Percentiles rank a stretch among this genome's conserved stretches.
Evolutionary conservation across 106 monocot genomes (phyloP).

Genomic region (Ottelia alismoides): DNA sequence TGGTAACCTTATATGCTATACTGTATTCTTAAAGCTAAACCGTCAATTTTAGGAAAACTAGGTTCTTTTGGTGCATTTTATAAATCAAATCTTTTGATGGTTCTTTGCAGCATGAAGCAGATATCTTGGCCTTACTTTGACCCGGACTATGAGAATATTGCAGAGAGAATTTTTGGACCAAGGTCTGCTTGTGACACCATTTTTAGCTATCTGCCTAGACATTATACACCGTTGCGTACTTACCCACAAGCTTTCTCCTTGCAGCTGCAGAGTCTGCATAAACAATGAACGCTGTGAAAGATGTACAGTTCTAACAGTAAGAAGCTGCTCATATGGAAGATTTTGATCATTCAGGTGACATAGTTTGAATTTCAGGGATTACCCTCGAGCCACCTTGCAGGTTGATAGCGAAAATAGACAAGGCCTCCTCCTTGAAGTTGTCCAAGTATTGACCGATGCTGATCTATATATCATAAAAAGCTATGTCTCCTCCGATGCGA

Average conservation of each 20-base stretch:
- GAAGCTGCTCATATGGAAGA: not conserved
- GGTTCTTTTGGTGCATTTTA: not conserved
- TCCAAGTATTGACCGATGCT: slow-evolving; percentile 49
- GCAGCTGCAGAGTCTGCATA: slow-evolving; percentile 33
- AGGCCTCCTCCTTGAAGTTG: slow-evolving; percentile 46
- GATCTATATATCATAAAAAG: slow-evolving; percentile 57
- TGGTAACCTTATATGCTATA: too few species aligned
- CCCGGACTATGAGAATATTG: slow-evolving; percentile 55
- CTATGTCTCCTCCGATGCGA: slow-evolving; percentile 63
- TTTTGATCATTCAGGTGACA: not conserved
- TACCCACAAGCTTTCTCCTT: not conserved
- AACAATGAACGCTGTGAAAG: slow-evolving; percentile 52
- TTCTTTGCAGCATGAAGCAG: slow-evolving; percentile 29
- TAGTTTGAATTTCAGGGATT: not conserved
- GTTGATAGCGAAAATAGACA: slow-evolving; percentile 55
- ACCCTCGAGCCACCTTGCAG: slow-evolving; percentile 6
- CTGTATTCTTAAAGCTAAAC: too few species aligned
- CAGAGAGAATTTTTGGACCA: slow-evolving; percentile 50
- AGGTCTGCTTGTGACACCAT: slow-evolving; percentile 23
- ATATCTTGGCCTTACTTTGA: slow-evolving; percentile 58
- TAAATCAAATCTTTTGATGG: not conserved
- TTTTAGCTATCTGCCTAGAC: not conserved
- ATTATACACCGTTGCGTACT: too few species aligned
- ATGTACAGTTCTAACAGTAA: slow-evolving; percentile 66
- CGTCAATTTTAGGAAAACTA: too few species aligned